Evolutionary conservation across 148 eudicot genomes (phyloP).

Genomic region (Rhododendron ovatum): DNA sequence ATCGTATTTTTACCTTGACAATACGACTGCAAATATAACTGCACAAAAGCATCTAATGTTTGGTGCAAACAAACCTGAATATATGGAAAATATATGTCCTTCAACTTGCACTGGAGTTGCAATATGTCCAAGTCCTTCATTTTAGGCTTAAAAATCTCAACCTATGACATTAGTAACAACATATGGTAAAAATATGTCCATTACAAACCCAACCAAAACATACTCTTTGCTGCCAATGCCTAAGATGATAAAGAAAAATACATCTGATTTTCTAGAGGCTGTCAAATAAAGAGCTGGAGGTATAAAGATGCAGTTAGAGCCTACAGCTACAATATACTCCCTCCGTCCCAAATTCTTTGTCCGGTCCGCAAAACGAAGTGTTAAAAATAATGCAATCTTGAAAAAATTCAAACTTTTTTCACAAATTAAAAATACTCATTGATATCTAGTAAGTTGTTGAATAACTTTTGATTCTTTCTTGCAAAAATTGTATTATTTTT

Average conservation of each 20-base stretch:
- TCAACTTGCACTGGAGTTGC: conserved; percentile 54
- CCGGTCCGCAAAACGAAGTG: no score
- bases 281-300: not conserved
- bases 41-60: not conserved
- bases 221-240: not conserved
- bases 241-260: not conserved
- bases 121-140: conserved; percentile 30
- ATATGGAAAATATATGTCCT: conserved; percentile 83
- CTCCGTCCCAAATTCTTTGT: no score
- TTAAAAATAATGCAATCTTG: no score
- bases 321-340: not conserved
- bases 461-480: no score
- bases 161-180: conserved; percentile 28
- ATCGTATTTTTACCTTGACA: not conserved
- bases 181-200: not conserved
- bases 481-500: no score
- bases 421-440: no score
- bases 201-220: not conserved
- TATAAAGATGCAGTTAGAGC: not conserved
- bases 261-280: not conserved
- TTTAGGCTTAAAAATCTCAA: conserved; percentile 54
- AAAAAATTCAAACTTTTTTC: no score
- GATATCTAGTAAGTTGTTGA: no score
- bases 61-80: conserved; percentile 49
- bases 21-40: not conserved